These are phyloP conservation scores for Edaphochlamys debaryana DNA, from an alignment of 139 green algal species.

Conservation along the genomic window DNA sequence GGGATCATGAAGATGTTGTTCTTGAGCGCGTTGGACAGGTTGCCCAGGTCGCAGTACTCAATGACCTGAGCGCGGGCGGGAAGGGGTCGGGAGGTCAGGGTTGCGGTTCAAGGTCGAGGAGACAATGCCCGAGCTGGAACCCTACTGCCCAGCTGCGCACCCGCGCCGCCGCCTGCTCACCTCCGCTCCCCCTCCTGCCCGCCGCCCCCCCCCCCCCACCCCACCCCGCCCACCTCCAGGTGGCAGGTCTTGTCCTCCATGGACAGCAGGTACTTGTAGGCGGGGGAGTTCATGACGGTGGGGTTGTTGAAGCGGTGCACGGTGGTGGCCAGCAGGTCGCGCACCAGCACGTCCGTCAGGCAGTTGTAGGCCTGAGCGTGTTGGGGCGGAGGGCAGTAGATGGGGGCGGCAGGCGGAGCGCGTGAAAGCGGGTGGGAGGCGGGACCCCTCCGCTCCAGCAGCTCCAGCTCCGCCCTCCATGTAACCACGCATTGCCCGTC, in stretches of 20 bases:
- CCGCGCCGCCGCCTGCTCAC: too few species aligned
- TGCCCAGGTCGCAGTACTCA: conserved; percentile 75
- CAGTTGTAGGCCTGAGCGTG: conserved; percentile 62
- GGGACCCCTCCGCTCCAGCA: background rate
- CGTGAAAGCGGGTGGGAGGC: too few species aligned
- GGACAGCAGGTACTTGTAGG: conserved; percentile 55
- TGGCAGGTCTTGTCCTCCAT: conserved; percentile 63
- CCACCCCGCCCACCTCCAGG: conserved; percentile 61
- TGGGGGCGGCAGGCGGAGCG: background rate
- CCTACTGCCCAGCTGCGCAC: too few species aligned
- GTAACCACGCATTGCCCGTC: too few species aligned
- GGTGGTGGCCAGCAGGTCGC: conserved; percentile 50
- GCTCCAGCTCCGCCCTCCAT: too few species aligned
- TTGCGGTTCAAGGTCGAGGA: too few species aligned
- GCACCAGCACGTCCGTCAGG: conserved; percentile 66
- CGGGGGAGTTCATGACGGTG: conserved; percentile 34
- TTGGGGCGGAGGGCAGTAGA: background rate
- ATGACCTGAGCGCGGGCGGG: conserved; percentile 55
- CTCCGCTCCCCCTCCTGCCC: too few species aligned
- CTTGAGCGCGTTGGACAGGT: conserved; percentile 64
- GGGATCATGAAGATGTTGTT: conserved; percentile 58
- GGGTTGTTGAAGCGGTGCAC: conserved; percentile 37
- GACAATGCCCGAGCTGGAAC: too few species aligned
- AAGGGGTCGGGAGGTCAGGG: too few species aligned
- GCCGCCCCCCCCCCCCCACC: too few species aligned